Conservation (phyloP, 2,329 filamentous ascomycete genomes). For the Aspergillus brasiliensis region DNA sequence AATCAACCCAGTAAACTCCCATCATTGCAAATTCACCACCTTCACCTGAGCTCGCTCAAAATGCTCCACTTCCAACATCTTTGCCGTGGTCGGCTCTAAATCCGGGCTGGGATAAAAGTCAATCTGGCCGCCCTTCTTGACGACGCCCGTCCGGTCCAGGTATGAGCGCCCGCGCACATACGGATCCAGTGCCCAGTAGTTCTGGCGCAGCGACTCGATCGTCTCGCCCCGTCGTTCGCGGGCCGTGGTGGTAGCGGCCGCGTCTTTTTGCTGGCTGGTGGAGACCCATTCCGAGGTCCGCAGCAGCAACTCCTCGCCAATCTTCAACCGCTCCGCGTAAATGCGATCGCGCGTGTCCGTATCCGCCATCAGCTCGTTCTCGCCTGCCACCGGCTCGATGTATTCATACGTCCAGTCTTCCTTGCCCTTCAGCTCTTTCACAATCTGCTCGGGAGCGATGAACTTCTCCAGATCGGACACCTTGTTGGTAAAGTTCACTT, state of each 20-base stretch:
- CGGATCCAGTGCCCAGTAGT: conserved; percentile 89
- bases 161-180: conserved; percentile 76
- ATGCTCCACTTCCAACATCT: conserved; percentile 19
- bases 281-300: conserved; percentile 74
- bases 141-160: conserved; percentile 77
- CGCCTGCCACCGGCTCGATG: conserved; percentile 70
- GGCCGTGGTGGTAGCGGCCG: conserved; percentile 48
- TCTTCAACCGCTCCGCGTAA: conserved; percentile 61
- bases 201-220: conserved; percentile 65
- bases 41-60: conserved; percentile 18
- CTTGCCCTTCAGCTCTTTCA: conserved; percentile 77
- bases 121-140: conserved; percentile 66
- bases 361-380: conserved; percentile 73
- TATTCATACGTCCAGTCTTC: conserved; percentile 83
- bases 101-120: conserved; percentile 63
- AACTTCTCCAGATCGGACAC: conserved; percentile 74
- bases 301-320: conserved; percentile 72
- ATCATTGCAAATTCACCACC: conserved; percentile 8
- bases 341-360: conserved; percentile 65
- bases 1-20: neutral
- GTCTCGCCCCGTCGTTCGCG: conserved; percentile 62
- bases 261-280: conserved; percentile 46
- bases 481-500: conserved; percentile 87
- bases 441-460: conserved; percentile 68
- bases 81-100: conserved; percentile 11